Evolutionary conservation across 805 yeast genomes (phyloP).

Genomic region (Candida ulmi): DNA sequence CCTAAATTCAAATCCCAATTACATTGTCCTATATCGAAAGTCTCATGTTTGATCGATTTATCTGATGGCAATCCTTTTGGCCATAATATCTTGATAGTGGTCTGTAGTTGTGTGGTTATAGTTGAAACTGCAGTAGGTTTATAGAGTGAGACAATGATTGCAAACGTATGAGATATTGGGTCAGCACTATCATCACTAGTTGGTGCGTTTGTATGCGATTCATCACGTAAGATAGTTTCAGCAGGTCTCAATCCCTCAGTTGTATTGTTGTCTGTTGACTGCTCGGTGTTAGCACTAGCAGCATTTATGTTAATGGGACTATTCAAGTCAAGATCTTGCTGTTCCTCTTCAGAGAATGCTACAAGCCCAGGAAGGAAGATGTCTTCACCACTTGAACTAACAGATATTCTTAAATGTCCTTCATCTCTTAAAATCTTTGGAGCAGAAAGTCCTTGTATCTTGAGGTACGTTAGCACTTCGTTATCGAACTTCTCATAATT

Average conservation of each 20-base stretch:
- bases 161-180: slow-evolving; percentile 46
- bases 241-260: slow-evolving; percentile 1
- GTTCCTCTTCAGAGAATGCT: slow-evolving; percentile 24
- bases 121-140: slow-evolving; percentile 34
- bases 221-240: slow-evolving; percentile 25
- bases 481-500: slow-evolving; percentile 17
- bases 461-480: slow-evolving; percentile 13
- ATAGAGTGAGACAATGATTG: slow-evolving; percentile 39
- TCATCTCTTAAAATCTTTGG: slow-evolving; percentile 15
- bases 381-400: slow-evolving; percentile 29
- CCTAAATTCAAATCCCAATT: slow-evolving; percentile 39
- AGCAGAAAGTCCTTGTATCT: slow-evolving; percentile 16
- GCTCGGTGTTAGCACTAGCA: not conserved
- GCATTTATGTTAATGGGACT: slow-evolving; percentile 1
- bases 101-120: slow-evolving; percentile 36
- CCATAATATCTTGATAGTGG: slow-evolving; percentile 44
- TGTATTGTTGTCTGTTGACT: slow-evolving; percentile 4
- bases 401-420: slow-evolving; percentile 13
- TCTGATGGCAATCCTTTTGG: slow-evolving; percentile 47
- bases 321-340: slow-evolving; percentile 18
- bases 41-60: slow-evolving; percentile 37
- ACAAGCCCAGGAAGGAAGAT: slow-evolving; percentile 29
- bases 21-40: slow-evolving; percentile 40
- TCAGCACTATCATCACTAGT: slow-evolving; percentile 31
- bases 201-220: slow-evolving; percentile 25